Evolutionary conservation across 2,329 filamentous ascomycete genomes (phyloP).

Genomic region (Beauveria scarabaeidicola): DNA sequence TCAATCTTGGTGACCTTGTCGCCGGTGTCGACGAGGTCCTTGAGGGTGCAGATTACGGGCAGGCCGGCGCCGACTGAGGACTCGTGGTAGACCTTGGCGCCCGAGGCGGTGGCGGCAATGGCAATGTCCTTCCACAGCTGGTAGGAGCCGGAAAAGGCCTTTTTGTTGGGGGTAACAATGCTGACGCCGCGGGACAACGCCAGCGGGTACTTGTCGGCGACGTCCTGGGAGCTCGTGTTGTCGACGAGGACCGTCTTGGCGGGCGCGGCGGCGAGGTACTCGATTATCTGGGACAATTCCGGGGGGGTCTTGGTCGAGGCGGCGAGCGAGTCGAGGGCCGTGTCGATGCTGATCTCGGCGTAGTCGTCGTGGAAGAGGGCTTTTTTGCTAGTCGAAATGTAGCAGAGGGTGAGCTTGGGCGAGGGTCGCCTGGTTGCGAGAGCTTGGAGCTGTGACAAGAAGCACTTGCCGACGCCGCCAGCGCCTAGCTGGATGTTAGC

Average conservation of each 20-base stretch:
- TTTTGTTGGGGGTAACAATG: constrained; percentile 97
- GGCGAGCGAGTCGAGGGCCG: constrained; percentile 53
- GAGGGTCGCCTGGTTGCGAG: constrained; percentile 59
- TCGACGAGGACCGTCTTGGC: constrained; percentile 79
- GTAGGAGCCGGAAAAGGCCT: constrained; percentile 80
- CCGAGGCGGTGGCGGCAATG: constrained; percentile 56
- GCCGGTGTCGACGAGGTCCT: constrained; percentile 89
- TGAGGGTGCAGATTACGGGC: constrained; percentile 86
- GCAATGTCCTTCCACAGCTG: constrained; percentile 86
- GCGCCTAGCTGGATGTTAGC: constrained; percentile 50
- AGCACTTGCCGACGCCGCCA: constrained; percentile 87
- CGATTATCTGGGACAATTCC: constrained; percentile 59
- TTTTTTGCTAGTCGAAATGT: constrained; percentile 79
- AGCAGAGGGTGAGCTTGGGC: constrained; percentile 67
- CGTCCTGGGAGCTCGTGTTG: constrained; percentile 85
- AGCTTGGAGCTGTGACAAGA: constrained; percentile 70
- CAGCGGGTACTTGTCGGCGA: constrained; percentile 74
- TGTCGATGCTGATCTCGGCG: constrained; percentile 54
- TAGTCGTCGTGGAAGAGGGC: constrained; percentile 69
- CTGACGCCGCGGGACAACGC: constrained; percentile 77
- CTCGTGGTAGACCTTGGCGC: constrained; percentile 88
- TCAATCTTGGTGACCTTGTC: constrained; percentile 89
- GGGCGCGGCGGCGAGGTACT: constrained; percentile 70
- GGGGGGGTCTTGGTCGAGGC: constrained; percentile 57
- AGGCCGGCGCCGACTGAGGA: constrained; percentile 89